Base-by-base conservation (phyloP, 352 stramenopile species). In the Thalassiosira exigua region DNA sequence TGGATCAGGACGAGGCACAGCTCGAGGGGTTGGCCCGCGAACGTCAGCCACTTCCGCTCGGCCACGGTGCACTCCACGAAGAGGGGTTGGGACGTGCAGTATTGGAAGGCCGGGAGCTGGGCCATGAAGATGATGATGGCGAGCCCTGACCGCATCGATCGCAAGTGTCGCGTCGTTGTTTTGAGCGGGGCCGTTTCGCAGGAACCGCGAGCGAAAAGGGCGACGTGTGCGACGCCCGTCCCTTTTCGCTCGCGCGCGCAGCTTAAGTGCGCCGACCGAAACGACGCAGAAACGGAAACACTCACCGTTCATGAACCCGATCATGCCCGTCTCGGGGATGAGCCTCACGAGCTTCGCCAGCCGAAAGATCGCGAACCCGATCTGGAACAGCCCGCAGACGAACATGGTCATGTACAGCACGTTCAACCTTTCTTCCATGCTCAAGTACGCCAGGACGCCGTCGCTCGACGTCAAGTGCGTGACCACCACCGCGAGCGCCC, bases 71-170 rank as follows among this genome's bases (percentile, higher is more conserved):
- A 97, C 59, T 95, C 86, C 21, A 92, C 89, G 74, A 96, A 96
- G 33, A 78, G 69, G 0, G 85, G 69, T 21, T 91, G 59, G 32
- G 84, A 77, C 26, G 77, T 85, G 68, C 94, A 96, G 26, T 91
- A 85, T 66, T 96, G 75, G 50, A 97, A 95, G 19, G 93, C 96
- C 4, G 91, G 93, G 41, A 94, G 92, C 73, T 97, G 93, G 33
- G 93, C 95, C 26, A 95, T 72, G 59, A 96, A 95, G 86, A 97
- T 96, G 85, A 97, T 96, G 52, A 97, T 73, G 0, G 92, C 92
- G 30, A 97, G 79, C 0, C 93, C 51, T 58, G 21, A n/a, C n/a
- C n/a, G n/a, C n/a, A n/a, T n/a, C n/a, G n/a, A n/a, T n/a, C n/a
- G n/a, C n/a, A n/a, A n/a, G n/a, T n/a, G n/a, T n/a, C n/a, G n/a